Percentiles rank a stretch among this genome's conserved stretches.
These are phyloP conservation scores for Claviceps paspali DNA, from an alignment of 2,329 filamentous ascomycete species.

Conservation along the genomic window DNA sequence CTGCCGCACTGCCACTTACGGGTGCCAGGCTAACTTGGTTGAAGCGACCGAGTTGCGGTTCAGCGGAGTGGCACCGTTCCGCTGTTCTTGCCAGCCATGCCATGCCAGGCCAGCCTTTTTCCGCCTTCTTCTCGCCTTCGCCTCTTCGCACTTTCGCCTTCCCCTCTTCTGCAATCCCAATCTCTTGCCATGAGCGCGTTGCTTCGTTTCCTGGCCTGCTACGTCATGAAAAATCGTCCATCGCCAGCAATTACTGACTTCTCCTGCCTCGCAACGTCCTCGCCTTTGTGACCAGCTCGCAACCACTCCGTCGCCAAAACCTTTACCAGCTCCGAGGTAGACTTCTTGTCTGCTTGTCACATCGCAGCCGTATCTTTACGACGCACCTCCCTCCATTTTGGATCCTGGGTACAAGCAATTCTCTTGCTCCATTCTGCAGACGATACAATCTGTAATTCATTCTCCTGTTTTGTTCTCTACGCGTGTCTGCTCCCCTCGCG, in stretches of 20 bases:
- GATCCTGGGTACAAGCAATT: neutral
- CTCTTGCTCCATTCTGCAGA: neutral
- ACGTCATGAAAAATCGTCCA: constrained; percentile 9
- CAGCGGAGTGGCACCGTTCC: no score
- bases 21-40: no score
- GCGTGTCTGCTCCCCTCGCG: constrained; percentile 15
- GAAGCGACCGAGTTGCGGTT: no score
- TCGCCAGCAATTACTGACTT: constrained; percentile 2
- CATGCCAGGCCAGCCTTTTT: neutral
- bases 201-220: constrained; percentile 3
- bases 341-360: constrained; percentile 4
- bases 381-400: neutral
- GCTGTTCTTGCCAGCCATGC: constrained; percentile 2
- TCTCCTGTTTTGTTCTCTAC: constrained; percentile 8
- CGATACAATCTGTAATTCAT: neutral
- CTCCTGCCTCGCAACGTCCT: constrained; percentile 4
- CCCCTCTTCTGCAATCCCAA: constrained; percentile 2
- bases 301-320: constrained; percentile 7
- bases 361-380: neutral
- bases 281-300: constrained; percentile 7
- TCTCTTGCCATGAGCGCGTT: constrained; percentile 6
- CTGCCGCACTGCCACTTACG: no score
- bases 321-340: constrained; percentile 10
- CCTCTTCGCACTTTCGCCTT: constrained; percentile 3
- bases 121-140: neutral